Base-by-base conservation (phyloP, 495 filamentous ascomycete species). In the Xylaria sp. region DNA sequence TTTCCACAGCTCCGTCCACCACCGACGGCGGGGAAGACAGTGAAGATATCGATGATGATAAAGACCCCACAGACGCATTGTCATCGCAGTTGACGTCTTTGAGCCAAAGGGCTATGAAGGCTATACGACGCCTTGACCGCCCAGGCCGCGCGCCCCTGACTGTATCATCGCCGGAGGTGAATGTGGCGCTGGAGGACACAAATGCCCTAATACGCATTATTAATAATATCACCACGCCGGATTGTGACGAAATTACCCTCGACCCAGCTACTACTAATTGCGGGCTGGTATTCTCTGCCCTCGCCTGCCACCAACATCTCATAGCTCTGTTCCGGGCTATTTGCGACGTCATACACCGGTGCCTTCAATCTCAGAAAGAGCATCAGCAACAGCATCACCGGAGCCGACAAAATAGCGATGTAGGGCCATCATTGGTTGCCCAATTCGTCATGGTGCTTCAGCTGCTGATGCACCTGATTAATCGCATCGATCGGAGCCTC, bases 221-320 rank as follows among this genome's bases (percentile, higher is more conserved):
- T n/a, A 59, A n/a, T 6, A n/a, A 3, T 6, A 33, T 59, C 31
- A 59, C 33, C 14, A 2, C 31, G n/a, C 31, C 57, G 17, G 57
- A 59, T 31, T 19, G 31, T 2, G 17, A 9, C 4, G 57, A 37
- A 7, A n/a, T 2, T 59, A n/a, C 15, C 2, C 24, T 29, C 52
- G 52, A 57, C 52, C 17, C 52, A 12, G 15, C 6, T 0, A 31
- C 52, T 12, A 57, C 52, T 6, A 59, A 59, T n/a, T 59, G 19
- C 9, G 57, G 57, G 31, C 57, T 59, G 14, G 57, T 9, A 31
- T 59, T 59, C 31, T 59, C 33, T 15, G 57, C 57, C 33, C 57
- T 59, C 31, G 57, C 57, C 6, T 59, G 53, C 53, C 53, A 57
- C 12, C 53, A 57, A 19, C 53, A 57, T 33, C 53, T 57, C 53